phyloP scores from a whole-genome alignment of 345 rosid genomes.

The Euphorbia pulcherrima region DNA sequence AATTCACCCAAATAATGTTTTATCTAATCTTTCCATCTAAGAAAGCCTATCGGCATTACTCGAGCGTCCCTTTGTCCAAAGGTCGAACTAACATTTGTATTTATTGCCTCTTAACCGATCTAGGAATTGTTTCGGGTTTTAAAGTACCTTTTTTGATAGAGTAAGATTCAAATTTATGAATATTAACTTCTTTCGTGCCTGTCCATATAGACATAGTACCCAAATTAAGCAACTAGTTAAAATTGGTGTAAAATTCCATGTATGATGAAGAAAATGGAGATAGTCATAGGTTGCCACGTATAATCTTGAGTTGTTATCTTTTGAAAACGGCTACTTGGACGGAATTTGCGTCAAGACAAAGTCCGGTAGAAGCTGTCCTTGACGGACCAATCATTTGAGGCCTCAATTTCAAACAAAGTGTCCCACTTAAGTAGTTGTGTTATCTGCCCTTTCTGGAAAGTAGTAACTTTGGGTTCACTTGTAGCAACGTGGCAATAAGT shows the following conservation, averaged over 20 bases:
- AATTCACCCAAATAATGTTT: too few species aligned
- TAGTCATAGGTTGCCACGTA: constrained; percentile 23
- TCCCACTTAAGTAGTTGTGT: not conserved
- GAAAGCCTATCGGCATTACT: too few species aligned
- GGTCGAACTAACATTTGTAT: too few species aligned
- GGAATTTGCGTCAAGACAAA: constrained; percentile 23
- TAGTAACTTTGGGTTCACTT: not conserved
- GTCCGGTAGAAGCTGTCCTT: constrained; percentile 18
- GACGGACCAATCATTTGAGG: constrained; percentile 9
- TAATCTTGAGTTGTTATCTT: not conserved
- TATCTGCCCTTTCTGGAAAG: not conserved
- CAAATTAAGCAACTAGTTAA: not conserved
- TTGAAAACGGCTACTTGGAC: constrained; percentile 17
- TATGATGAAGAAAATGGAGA: not conserved
- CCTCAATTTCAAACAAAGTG: constrained; percentile 18
- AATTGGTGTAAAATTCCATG: not conserved
- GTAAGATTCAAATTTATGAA: too few species aligned
- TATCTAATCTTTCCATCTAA: too few species aligned
- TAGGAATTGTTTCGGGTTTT: too few species aligned
- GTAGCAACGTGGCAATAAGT: constrained; percentile 26
- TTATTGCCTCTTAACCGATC: too few species aligned
- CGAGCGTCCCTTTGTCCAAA: too few species aligned
- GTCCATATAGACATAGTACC: not conserved
- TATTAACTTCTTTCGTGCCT: too few species aligned
- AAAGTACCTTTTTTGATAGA: too few species aligned